Conservation (phyloP, 176 grass and related monocot genomes). For the Puya raimondii region DNA sequence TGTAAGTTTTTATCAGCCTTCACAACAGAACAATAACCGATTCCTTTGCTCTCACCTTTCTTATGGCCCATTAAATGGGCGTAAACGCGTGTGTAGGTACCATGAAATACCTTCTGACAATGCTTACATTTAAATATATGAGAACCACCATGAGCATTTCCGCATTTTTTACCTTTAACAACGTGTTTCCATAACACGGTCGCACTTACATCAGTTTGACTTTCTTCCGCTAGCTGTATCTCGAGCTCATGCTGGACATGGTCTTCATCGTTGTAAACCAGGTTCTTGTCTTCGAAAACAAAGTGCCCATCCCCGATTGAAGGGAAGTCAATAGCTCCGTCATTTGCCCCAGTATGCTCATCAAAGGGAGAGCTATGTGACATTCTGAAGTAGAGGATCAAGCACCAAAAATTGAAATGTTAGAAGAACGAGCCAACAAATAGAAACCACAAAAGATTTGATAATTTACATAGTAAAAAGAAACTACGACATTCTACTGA, state of each 20-base stretch:
- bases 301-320: conserved; percentile 18
- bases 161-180: conserved; percentile 27
- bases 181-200: conserved; percentile 28
- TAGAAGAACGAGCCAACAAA: too few species aligned
- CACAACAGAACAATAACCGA: conserved; percentile 23
- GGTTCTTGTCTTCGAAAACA: conserved; percentile 24
- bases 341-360: conserved; percentile 13
- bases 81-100: conserved; percentile 29
- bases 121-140: conserved; percentile 31
- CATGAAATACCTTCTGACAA: conserved; percentile 26
- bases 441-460: too few species aligned
- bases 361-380: conserved; percentile 22
- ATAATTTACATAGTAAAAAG: too few species aligned
- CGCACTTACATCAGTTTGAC: conserved; percentile 22
- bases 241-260: conserved; percentile 22
- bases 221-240: conserved; percentile 21
- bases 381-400: conserved; percentile 1
- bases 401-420: too few species aligned
- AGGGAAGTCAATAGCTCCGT: conserved; percentile 18
- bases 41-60: conserved; percentile 29
- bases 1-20: conserved; percentile 28
- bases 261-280: conserved; percentile 23
- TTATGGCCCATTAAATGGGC: conserved; percentile 31
- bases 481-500: too few species aligned
- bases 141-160: conserved; percentile 29